Base-by-base conservation (phyloP, 2,329 filamentous ascomycete genomes). In the Thelonectria olida region DNA sequence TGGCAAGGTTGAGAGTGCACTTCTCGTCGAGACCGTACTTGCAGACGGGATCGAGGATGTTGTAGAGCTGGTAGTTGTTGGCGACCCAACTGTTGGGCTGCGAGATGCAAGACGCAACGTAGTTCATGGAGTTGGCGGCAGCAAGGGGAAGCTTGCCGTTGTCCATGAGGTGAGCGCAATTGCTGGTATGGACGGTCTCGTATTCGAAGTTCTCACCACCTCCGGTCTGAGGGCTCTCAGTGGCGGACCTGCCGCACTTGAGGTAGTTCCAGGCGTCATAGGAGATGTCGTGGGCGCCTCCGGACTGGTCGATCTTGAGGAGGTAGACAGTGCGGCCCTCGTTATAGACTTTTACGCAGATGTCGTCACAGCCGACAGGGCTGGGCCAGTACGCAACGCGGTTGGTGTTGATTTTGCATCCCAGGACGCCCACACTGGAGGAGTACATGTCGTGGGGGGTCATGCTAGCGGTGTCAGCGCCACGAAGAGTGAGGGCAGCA, bases 201-300 rank as follows among this genome's bases (percentile, higher is more conserved):
- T 80, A 87, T 41, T 81, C 74, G 79, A 87, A 86, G 38, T 75
- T 69, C 42, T 85, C 75, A 50, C 81, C 81, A 45, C 85, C 85
- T 59, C 85, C 85, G 36, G 72, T 59, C 3, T 78, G 75, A 13
- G 85, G 84, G 50, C 78, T 70, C 13, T 78, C 72, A 7, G 74
- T 76, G 39, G 85, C 86, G 10, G 79, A 77, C 62, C 79, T 68
- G 64, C 85, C 85, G 31, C 80, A 84, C 67, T 75, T 74, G 39
- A 88, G 83, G 69, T 84, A 83, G 79, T 86, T 87, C 84, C 84
- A 88, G 50, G 85, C 85, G 64, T 88, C 85, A 77, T 88, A 88
- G 58, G 79, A 82, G 76, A 88, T 82, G 74, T 88, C 86, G 73
- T 85, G 73, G 53, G 85, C 85, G 48, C 85, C 85, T 38, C 77